Conservation (phyloP, 148 eudicot genomes). For the Vaccinium myrtillus region DNA sequence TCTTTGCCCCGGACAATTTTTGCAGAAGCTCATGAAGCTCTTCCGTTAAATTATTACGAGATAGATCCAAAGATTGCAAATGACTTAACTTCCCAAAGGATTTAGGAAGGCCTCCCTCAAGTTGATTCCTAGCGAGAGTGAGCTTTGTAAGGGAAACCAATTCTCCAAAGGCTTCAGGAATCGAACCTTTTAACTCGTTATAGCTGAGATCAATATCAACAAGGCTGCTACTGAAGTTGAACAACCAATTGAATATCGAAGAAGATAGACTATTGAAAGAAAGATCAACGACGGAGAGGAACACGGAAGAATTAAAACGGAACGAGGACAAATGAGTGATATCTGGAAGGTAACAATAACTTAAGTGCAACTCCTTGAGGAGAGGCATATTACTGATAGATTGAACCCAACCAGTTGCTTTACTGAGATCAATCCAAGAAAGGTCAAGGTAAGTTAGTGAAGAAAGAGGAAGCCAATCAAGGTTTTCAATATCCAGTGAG, state of each 20-base stretch:
- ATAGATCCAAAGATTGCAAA: conserved; percentile 7
- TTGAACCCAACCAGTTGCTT: neutral
- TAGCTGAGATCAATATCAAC: conserved; percentile 2
- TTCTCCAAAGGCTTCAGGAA: conserved; percentile 14
- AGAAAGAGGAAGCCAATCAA: conserved; percentile 6
- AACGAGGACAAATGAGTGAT: neutral
- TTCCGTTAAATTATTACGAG: neutral
- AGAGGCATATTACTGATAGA: neutral
- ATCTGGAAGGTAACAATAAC: neutral
- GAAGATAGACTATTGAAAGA: neutral
- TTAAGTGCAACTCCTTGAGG: neutral
- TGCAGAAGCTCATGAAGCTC: neutral
- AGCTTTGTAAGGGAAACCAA: neutral
- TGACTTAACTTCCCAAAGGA: conserved; percentile 1
- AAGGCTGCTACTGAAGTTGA: conserved; percentile 17
- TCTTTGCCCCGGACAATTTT: neutral
- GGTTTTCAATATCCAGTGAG: neutral
- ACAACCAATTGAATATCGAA: conserved; percentile 22
- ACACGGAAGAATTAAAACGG: conserved; percentile 8
- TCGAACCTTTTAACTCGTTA: neutral
- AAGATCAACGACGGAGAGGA: conserved; percentile 14
- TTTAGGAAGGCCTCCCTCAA: conserved; percentile 16
- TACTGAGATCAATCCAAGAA: neutral
- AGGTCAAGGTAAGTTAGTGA: neutral
- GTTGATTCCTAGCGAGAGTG: neutral